Percentiles rank a stretch among this genome's conserved stretches.
Conservation (phyloP, 129 eudicot species). For the Saussurea involucrata region DNA sequence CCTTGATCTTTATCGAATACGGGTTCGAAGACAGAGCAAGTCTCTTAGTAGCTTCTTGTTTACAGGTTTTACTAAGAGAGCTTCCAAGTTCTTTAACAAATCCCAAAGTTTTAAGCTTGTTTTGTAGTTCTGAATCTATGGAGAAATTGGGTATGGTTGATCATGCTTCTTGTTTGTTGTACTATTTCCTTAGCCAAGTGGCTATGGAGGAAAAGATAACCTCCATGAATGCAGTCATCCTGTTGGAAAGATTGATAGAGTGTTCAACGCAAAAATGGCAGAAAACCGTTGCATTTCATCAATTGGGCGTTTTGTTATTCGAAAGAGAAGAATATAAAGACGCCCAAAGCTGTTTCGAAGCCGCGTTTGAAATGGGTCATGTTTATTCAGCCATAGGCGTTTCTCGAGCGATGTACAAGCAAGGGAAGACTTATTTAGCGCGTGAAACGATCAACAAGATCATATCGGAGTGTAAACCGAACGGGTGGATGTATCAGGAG, state of each 20-base stretch:
- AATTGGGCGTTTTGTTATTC: slow-evolving; percentile 54
- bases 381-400: slow-evolving; percentile 63
- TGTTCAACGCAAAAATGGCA: slow-evolving; percentile 58
- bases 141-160: slow-evolving; percentile 45
- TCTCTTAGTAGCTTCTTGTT: slow-evolving; percentile 61
- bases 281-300: slow-evolving; percentile 62
- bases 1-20: slow-evolving; percentile 58
- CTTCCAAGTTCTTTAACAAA: slow-evolving; percentile 48
- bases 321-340: slow-evolving; percentile 49
- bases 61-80: slow-evolving; percentile 66
- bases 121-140: slow-evolving; percentile 50
- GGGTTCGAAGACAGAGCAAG: slow-evolving; percentile 59
- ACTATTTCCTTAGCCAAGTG: slow-evolving; percentile 69
- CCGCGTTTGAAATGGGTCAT: slow-evolving; percentile 59
- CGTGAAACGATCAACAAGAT: slow-evolving; percentile 48
- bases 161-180: slow-evolving; percentile 57
- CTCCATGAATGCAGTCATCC: slow-evolving; percentile 30
- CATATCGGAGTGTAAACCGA: slow-evolving; percentile 32
- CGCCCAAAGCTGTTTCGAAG: slow-evolving; percentile 53
- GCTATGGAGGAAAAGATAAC: slow-evolving; percentile 55
- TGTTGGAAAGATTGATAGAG: slow-evolving; percentile 46
- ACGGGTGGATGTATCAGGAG: slow-evolving; percentile 80
- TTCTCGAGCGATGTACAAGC: slow-evolving; percentile 52
- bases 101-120: slow-evolving; percentile 45
- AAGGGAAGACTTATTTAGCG: slow-evolving; percentile 63